phyloP scores from a whole-genome alignment of 805 yeast genomes.

The Tetrapisispora pingtungensis region DNA sequence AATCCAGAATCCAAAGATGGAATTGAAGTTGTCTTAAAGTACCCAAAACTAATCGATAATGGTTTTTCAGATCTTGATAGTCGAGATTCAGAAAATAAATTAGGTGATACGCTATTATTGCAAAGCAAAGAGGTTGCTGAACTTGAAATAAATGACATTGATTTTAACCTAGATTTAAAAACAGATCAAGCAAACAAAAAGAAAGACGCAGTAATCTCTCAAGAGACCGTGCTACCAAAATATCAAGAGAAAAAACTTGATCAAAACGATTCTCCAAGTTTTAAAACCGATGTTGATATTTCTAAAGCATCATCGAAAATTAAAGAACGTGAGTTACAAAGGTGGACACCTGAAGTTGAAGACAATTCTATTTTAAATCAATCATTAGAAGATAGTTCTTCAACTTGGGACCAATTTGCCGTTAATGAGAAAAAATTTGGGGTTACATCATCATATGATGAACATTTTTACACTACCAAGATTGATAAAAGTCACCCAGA shows the following conservation, averaged over 20 bases:
- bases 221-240: constrained; percentile 3
- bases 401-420: constrained; percentile 85
- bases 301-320: constrained; percentile 36
- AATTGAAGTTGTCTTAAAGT: constrained; percentile 45
- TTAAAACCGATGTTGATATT: constrained; percentile 82
- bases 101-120: constrained; percentile 20
- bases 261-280: constrained; percentile 26
- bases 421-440: constrained; percentile 88
- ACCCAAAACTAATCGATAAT: constrained; percentile 36
- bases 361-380: constrained; percentile 9
- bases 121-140: constrained; percentile 32
- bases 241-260: constrained; percentile 6
- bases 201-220: not conserved
- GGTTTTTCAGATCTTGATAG: constrained; percentile 17
- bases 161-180: constrained; percentile 16
- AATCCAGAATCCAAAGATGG: constrained; percentile 35
- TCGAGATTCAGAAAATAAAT: constrained; percentile 17
- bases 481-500: constrained; percentile 64
- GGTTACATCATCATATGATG: constrained; percentile 71
- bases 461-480: constrained; percentile 76
- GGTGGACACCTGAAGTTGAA: constrained; percentile 68
- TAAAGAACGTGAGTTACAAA: constrained; percentile 65
- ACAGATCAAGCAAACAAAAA: not conserved
- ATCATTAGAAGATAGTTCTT: constrained; percentile 31
- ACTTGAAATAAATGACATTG: constrained; percentile 30